These are phyloP conservation scores for Clitopilus passeckerianus DNA, from an alignment of 768 basidiomycete genomes.

Conservation along the genomic window DNA sequence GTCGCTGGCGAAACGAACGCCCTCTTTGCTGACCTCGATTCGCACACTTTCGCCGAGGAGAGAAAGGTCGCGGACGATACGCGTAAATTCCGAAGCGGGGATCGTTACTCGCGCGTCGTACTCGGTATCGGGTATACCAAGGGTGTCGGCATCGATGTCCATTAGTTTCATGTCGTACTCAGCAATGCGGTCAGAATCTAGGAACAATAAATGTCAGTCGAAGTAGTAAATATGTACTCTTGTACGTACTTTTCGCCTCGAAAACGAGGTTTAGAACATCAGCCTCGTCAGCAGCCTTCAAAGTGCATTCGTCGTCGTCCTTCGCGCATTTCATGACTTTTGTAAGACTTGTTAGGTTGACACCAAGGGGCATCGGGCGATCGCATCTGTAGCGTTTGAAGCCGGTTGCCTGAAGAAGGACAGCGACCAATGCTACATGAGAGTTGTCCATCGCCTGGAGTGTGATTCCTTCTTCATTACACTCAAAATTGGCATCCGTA, in stretches of 20 bases:
- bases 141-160: constrained; percentile 96
- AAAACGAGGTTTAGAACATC: constrained; percentile 87
- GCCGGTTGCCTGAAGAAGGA: constrained; percentile 71
- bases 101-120: constrained; percentile 93
- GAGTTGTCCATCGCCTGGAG: constrained; percentile 99
- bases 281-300: constrained; percentile 88
- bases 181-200: constrained; percentile 89
- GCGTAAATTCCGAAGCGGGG: constrained; percentile 80
- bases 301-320: constrained; percentile 87
- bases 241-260: constrained; percentile 76
- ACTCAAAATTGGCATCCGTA: constrained; percentile 96
- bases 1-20: constrained; percentile 87
- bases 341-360: constrained; percentile 81
- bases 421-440: constrained; percentile 94
- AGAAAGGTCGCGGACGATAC: constrained; percentile 90
- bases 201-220: background rate
- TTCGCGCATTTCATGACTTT: constrained; percentile 98
- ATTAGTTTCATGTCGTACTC: constrained; percentile 99
- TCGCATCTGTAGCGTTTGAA: constrained; percentile 93
- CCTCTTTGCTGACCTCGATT: constrained; percentile 95
- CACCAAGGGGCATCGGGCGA: constrained; percentile 87
- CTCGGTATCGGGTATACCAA: constrained; percentile 95
- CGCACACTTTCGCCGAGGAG: constrained; percentile 90
- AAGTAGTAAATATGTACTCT: background rate
- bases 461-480: constrained; percentile 90